A percentile compares a stretch with the other conserved stretches of the same genome.
Evolutionary conservation across 2,329 filamentous ascomycete genomes (phyloP).

Genomic region (Cladosporium phlei): DNA sequence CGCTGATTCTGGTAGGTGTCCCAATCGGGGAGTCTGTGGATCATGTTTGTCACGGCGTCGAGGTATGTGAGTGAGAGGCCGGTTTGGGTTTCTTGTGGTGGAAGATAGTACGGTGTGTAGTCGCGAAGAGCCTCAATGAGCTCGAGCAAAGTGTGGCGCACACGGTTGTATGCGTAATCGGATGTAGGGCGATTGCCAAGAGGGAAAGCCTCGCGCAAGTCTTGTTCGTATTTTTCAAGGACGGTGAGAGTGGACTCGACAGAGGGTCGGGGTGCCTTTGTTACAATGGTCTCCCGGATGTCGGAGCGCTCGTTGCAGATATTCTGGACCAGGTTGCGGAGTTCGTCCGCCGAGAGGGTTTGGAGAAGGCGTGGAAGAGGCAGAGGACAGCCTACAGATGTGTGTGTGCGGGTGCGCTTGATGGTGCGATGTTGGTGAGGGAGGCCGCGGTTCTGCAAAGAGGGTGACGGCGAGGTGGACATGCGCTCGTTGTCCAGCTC

Average conservation of each 20-base stretch:
- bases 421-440: constrained; percentile 57
- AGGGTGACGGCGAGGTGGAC: constrained; percentile 86
- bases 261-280: constrained; percentile 80
- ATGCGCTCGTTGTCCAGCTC: constrained; percentile 68
- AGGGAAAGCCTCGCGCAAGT: constrained; percentile 74
- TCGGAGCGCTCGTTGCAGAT: constrained; percentile 87
- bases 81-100: constrained; percentile 81
- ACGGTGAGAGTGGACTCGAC: constrained; percentile 76
- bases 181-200: constrained; percentile 77
- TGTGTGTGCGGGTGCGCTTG: constrained; percentile 63
- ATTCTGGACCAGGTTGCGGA: constrained; percentile 80
- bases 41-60: constrained; percentile 82
- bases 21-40: constrained; percentile 88
- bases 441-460: constrained; percentile 64
- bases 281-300: constrained; percentile 77
- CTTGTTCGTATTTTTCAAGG: constrained; percentile 73
- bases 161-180: constrained; percentile 92
- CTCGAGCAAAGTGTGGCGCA: constrained; percentile 72
- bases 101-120: constrained; percentile 92
- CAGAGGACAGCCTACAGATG: constrained; percentile 59
- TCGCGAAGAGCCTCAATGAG: constrained; percentile 87
- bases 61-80: constrained; percentile 79
- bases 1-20: constrained; percentile 81
- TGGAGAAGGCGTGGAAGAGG: constrained; percentile 77
- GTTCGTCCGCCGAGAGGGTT: constrained; percentile 78